Evolutionary conservation across 2,329 filamentous ascomycete genomes (phyloP).

Genomic region (Neopestalotiopsis sp.): DNA sequence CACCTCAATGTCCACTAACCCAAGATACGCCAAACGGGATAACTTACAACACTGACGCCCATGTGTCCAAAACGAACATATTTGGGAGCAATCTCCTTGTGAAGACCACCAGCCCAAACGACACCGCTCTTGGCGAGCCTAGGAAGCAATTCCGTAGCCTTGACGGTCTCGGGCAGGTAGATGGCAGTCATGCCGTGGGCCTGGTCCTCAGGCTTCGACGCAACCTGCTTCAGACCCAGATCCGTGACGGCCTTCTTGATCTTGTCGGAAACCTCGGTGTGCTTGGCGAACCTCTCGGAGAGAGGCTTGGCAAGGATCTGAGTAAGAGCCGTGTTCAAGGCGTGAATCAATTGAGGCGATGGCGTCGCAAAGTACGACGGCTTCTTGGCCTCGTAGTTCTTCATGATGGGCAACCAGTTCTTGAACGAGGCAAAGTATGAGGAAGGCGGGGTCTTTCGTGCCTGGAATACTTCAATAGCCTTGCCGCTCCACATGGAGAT

Average conservation of each 20-base stretch:
- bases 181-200: constrained; percentile 98
- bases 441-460: constrained; percentile 78
- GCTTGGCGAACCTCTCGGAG: constrained; percentile 80
- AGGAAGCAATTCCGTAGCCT: constrained; percentile 82
- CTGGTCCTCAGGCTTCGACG: constrained; percentile 84
- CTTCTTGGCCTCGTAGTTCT: constrained; percentile 98
- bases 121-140: constrained; percentile 86
- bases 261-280: constrained; percentile 79
- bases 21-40: not conserved
- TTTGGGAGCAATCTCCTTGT: constrained; percentile 92
- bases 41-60: constrained; percentile 83
- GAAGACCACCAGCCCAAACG: constrained; percentile 91
- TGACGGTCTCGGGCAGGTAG: constrained; percentile 85
- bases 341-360: constrained; percentile 90
- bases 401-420: constrained; percentile 98
- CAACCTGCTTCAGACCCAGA: constrained; percentile 86
- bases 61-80: constrained; percentile 98
- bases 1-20: not conserved
- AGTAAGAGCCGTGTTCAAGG: constrained; percentile 84
- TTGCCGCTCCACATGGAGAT: constrained; percentile 93
- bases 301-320: constrained; percentile 86
- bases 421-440: constrained; percentile 97
- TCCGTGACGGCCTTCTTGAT: constrained; percentile 84
- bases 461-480: constrained; percentile 81
- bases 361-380: constrained; percentile 98